These are phyloP conservation scores for Climacium dendroides DNA, from an alignment of 225 moss, liverwort and hornwort species.

Conservation along the genomic window DNA sequence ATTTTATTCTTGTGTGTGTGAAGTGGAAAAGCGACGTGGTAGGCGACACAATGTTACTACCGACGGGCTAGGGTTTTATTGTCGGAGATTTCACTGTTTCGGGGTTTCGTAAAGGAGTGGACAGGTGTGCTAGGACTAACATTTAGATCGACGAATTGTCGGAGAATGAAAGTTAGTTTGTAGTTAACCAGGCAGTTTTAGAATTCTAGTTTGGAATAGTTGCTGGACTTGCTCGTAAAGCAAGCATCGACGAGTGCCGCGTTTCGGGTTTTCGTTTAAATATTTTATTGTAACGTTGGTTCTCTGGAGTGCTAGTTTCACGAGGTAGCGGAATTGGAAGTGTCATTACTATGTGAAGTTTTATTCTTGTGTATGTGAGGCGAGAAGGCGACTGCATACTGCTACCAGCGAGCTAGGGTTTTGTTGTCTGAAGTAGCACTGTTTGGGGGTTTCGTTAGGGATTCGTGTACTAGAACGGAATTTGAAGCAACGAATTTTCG, in stretches of 20 bases:
- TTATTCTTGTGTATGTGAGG: background rate
- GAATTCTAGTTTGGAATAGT: background rate
- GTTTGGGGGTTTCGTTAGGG: background rate
- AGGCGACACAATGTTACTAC: background rate
- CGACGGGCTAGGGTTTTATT: conserved; percentile 17
- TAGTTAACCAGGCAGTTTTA: background rate
- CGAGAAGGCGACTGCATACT: background rate
- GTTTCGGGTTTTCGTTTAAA: background rate
- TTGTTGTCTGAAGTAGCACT: background rate
- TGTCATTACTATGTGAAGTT: background rate
- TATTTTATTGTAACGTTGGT: background rate
- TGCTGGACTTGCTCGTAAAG: background rate
- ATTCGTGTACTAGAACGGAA: background rate
- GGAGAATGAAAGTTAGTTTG: background rate
- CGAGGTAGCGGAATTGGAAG: background rate
- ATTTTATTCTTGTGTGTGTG: background rate
- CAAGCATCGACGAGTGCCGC: background rate
- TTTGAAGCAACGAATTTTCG: background rate
- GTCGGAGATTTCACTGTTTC: background rate
- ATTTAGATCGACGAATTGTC: background rate
- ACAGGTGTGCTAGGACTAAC: background rate
- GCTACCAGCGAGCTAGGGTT: conserved; percentile 9
- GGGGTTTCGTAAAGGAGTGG: background rate
- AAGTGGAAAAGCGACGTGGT: background rate
- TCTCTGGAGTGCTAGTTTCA: background rate